Percentiles rank a stretch among this genome's conserved stretches.
Evolutionary conservation across 2,329 filamentous ascomycete species (phyloP).

Genomic region (Septoria petroselini): DNA sequence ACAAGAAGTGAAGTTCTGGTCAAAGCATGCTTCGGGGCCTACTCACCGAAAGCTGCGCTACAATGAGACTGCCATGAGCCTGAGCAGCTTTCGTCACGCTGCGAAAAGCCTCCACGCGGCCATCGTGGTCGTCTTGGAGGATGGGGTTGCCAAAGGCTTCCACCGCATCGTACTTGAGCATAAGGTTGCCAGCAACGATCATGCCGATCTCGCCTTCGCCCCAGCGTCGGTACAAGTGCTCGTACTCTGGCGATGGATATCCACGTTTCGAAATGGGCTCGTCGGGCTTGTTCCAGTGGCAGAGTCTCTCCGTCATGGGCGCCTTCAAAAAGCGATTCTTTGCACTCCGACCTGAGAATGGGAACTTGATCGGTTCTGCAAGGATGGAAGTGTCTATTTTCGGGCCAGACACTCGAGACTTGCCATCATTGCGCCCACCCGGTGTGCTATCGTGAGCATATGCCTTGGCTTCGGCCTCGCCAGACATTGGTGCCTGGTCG

Average conservation of each 20-base stretch:
- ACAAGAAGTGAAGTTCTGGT: too few relatives aligned
- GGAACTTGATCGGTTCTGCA: constrained; percentile 30
- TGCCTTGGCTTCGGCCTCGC: constrained; percentile 25
- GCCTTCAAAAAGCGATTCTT: constrained; percentile 36
- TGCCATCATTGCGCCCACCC: constrained; percentile 23
- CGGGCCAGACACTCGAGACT: constrained; percentile 28
- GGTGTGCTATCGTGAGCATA: constrained; percentile 26
- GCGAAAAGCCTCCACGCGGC: constrained; percentile 27
- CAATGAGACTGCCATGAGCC: constrained; percentile 30
- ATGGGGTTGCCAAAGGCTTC: constrained; percentile 36
- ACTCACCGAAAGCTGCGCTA: constrained; percentile 29
- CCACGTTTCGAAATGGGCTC: constrained; percentile 30
- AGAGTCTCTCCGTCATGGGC: constrained; percentile 36
- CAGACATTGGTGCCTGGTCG: constrained; percentile 22
- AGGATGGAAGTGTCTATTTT: constrained; percentile 26
- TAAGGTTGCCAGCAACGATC: constrained; percentile 35
- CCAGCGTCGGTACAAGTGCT: constrained; percentile 32
- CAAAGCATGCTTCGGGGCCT: too few relatives aligned
- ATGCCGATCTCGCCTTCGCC: constrained; percentile 34
- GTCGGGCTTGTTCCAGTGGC: constrained; percentile 29
- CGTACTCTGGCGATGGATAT: constrained; percentile 30
- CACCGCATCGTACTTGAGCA: constrained; percentile 35
- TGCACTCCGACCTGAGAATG: constrained; percentile 32
- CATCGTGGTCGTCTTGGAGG: constrained; percentile 31
- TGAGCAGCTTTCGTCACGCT: constrained; percentile 28